Conservation (phyloP, 2,329 filamentous ascomycete genomes). For the Stemphylium lycopersici region DNA sequence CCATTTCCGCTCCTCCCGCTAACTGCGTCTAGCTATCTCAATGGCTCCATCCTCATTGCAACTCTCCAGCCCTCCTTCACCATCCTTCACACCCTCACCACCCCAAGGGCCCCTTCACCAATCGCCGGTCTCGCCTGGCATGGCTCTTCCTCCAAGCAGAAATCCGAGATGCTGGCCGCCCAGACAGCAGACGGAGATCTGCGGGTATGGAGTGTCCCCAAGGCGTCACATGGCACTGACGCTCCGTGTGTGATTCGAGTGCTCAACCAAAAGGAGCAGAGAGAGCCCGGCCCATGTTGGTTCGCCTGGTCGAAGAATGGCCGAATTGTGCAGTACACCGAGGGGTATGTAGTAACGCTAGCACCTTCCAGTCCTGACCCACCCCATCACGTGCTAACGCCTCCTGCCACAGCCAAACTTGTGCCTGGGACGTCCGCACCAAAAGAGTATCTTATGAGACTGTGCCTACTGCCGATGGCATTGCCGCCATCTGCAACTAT, state of each 20-base stretch:
- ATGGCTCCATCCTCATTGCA: conserved; percentile 90
- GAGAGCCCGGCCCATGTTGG: conserved; percentile 82
- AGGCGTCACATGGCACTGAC: conserved; percentile 71
- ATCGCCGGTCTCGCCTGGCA: conserved; percentile 92
- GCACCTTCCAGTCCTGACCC: not conserved
- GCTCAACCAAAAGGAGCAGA: conserved; percentile 78
- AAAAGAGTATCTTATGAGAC: conserved; percentile 91
- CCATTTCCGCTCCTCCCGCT: conserved; percentile 17
- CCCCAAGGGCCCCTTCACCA: conserved; percentile 80
- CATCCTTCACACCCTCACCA: conserved; percentile 90
- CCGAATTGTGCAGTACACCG: conserved; percentile 88
- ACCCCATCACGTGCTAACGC: conserved; percentile 25
- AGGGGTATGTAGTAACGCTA: conserved; percentile 69
- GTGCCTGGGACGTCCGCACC: conserved; percentile 97
- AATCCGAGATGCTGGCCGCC: conserved; percentile 95
- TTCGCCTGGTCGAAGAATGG: conserved; percentile 99
- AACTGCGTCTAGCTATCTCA: conserved; percentile 73
- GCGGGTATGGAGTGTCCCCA: conserved; percentile 95
- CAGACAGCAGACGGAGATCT: conserved; percentile 92
- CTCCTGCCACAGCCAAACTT: conserved; percentile 68
- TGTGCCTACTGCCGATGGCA: conserved; percentile 82
- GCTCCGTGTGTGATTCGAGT: conserved; percentile 88
- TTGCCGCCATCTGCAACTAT: conserved; percentile 84
- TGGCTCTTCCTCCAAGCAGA: conserved; percentile 92
- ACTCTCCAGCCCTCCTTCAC: conserved; percentile 90